Base-by-base conservation (phyloP, 306 rosid genomes). In the Ammopiptanthus mongolicus region DNA sequence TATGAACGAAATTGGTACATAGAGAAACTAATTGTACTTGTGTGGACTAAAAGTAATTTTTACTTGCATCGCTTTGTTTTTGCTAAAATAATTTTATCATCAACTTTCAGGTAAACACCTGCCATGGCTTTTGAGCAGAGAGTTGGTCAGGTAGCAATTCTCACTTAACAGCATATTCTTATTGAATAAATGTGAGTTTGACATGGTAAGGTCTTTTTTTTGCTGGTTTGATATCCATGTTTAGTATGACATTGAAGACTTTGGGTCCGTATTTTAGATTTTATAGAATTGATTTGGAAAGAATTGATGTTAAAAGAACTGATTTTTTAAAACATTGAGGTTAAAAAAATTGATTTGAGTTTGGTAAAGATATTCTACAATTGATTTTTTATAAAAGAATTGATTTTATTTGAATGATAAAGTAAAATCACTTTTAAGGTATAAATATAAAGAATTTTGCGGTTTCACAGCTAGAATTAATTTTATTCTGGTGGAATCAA, bases 21-120 rank as follows among this genome's bases (percentile, higher is more conserved):
- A 17, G 55, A 7, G 1, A 50, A 41, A 73, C 2, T 58, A 22
- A 2, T 21, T 57, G 5, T 39, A 5, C 28, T 3, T 73, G 48
- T 46, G 50, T 31, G 61, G 22, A 33, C 31, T 47, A 10, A 41
- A 10, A 50, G 41, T 63, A n/a, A 37, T n/a, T 2, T 58, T 25
- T 58, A 15, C 9, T 55, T 55, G 46, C 11, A 17, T 53, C 48
- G 3, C 34, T 48, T 62, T 50, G 46, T 15, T 22, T 19, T 22
- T 34, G 28, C 55, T 48, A 37, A 75, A 36, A 46, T 51, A 10
- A 65, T 4, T 41, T 14, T 53, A 29, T 62, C 33, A 44, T 67
- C n/a, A 21, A 41, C 18, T 81, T 78, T 67, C 87, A 83, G 91
- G 78, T 78, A 58, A 77, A 47, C 23, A 13, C 10, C 19, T 61